Evolutionary conservation across 139 green algal genomes (phyloP).

Genomic region (Tetraselmis chui): DNA sequence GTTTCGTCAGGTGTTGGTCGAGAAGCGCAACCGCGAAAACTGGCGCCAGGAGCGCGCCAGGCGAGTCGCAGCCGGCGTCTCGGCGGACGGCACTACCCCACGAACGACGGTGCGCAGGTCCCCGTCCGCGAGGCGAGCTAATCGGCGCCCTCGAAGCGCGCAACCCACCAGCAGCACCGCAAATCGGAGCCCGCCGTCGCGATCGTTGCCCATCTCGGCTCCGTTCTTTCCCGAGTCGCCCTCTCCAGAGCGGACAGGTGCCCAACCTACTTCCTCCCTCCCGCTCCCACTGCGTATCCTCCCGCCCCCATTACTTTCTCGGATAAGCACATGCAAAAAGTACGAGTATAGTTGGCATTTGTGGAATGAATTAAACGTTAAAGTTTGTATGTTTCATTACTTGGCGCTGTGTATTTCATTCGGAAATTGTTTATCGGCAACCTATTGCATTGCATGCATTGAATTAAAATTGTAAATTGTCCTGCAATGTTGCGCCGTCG

Average conservation of each 20-base stretch:
- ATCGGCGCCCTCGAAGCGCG: neutral
- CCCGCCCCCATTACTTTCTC: neutral
- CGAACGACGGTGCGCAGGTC: neutral
- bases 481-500: no score
- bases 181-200: no score
- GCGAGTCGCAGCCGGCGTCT: neutral
- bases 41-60: neutral
- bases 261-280: neutral
- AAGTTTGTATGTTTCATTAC: no score
- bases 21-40: neutral
- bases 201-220: neutral
- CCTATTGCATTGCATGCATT: no score
- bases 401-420: no score
- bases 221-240: neutral
- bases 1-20: neutral
- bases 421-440: no score
- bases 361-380: no score
- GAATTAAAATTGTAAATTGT: no score
- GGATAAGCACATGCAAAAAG: neutral
- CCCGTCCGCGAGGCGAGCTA: neutral
- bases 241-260: neutral
- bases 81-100: neutral
- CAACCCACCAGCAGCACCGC: neutral
- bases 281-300: neutral
- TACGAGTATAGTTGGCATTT: neutral